These are phyloP conservation scores for Leersia perrieri DNA, from an alignment of 176 grass and related monocot genomes.

Conservation along the genomic window DNA sequence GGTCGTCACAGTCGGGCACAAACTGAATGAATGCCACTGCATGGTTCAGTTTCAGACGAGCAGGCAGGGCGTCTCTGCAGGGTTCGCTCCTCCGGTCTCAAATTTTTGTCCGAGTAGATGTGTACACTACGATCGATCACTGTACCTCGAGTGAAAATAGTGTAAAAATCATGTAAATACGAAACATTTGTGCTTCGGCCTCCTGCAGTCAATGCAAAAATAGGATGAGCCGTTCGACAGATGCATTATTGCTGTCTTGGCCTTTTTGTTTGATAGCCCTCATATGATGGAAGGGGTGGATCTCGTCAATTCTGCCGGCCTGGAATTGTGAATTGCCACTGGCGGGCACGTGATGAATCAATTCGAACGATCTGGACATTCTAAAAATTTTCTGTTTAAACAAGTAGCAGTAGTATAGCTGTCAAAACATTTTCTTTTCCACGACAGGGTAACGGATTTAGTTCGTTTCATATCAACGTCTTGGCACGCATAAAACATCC, in stretches of 20 bases:
- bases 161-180: conserved; percentile 29
- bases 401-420: neutral
- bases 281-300: neutral
- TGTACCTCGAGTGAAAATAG: neutral
- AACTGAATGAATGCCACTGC: neutral
- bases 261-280: neutral
- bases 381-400: neutral
- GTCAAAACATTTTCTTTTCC: neutral
- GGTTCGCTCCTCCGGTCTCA: neutral
- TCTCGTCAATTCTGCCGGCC: neutral
- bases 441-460: neutral
- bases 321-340: conserved; percentile 29
- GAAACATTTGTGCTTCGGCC: conserved; percentile 50
- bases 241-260: neutral
- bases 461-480: neutral
- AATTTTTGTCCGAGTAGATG: conserved; percentile 41
- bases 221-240: conserved; percentile 47
- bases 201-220: conserved; percentile 36
- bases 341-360: neutral
- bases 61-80: neutral
- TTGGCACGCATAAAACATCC: neutral
- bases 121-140: conserved; percentile 16
- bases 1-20: neutral
- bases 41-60: neutral
- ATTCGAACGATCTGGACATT: neutral